phyloP scores from a whole-genome alignment of 2,329 filamentous ascomycete species.

The Colletotrichum magnum region DNA sequence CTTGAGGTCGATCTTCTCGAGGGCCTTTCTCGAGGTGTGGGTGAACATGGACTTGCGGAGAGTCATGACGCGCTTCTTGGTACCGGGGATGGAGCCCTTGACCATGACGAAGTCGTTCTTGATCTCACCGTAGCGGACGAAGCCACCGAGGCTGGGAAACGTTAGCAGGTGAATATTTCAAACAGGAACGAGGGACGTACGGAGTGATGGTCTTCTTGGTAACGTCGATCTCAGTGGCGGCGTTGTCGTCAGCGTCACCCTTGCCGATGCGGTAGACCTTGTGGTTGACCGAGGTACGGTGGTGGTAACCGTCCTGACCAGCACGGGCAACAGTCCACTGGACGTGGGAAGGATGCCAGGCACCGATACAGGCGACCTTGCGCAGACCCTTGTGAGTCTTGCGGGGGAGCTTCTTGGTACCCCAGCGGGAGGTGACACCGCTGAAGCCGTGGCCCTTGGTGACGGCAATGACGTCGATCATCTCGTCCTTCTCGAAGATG shows the following conservation, averaged over 20 bases:
- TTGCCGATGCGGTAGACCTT: constrained; percentile 99
- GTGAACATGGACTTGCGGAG: constrained; percentile 99
- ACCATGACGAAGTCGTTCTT: constrained; percentile 99
- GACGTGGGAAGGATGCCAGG: constrained; percentile 99
- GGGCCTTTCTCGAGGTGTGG: constrained; percentile 93
- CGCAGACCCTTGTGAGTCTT: constrained; percentile 99
- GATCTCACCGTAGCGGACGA: constrained; percentile 99
- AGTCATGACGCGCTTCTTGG: constrained; percentile 99
- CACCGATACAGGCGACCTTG: constrained; percentile 99
- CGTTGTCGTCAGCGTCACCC: constrained; percentile 90
- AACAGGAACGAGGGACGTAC: constrained; percentile 74
- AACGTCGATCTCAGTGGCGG: constrained; percentile 93
- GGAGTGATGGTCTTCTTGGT: constrained; percentile 99
- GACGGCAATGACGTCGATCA: constrained; percentile 99
- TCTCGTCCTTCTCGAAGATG: constrained; percentile 99
- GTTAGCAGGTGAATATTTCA: constrained; percentile 50
- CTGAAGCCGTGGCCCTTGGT: constrained; percentile 99
- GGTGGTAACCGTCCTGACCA: constrained; percentile 99
- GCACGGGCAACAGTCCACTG: constrained; percentile 99
- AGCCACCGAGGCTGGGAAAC: constrained; percentile 87
- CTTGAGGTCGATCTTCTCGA: constrained; percentile 99
- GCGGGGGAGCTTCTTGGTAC: constrained; percentile 99
- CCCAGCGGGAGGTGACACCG: constrained; percentile 98
- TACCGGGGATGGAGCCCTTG: constrained; percentile 97
- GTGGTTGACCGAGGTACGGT: constrained; percentile 99